phyloP scores from a whole-genome alignment of 116 monocot species.

The Iris pallida region DNA sequence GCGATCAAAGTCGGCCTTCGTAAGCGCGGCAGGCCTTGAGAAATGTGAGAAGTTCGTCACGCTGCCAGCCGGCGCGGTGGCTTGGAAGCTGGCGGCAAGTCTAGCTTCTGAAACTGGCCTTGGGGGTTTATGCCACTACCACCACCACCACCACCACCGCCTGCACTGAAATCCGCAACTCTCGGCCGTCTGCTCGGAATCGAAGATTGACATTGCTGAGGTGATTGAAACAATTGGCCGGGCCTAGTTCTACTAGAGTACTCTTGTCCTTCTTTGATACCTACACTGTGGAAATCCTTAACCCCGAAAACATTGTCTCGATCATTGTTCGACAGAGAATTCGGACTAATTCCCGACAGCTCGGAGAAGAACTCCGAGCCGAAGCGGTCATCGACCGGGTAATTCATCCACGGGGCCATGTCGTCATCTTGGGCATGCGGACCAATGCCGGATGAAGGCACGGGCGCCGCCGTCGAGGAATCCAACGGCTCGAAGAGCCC shows the following conservation, averaged over 20 bases:
- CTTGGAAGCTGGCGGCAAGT: constrained; percentile 5
- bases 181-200: not conserved
- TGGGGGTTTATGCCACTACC: not conserved
- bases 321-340: constrained; percentile 11
- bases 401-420: constrained; percentile 60
- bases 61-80: constrained; percentile 5
- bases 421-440: constrained; percentile 45
- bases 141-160: not conserved
- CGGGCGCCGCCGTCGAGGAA: not conserved
- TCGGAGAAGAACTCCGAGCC: constrained; percentile 61
- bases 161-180: constrained; percentile 6
- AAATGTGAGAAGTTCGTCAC: constrained; percentile 83
- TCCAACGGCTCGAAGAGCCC: constrained; percentile 9
- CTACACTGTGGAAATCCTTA: constrained; percentile 16
- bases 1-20: constrained; percentile 41
- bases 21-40: constrained; percentile 47
- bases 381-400: constrained; percentile 45
- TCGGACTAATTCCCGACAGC: constrained; percentile 21
- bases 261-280: constrained; percentile 15
- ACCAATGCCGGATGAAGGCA: constrained; percentile 12
- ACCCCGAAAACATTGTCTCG: not conserved
- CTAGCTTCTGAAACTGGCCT: constrained; percentile 22
- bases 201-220: constrained; percentile 5
- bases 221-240: not conserved
- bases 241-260: constrained; percentile 6